These are phyloP conservation scores for Backusella morwellensis DNA, from an alignment of 192 early-diverging fungal species.

Conservation along the genomic window DNA sequence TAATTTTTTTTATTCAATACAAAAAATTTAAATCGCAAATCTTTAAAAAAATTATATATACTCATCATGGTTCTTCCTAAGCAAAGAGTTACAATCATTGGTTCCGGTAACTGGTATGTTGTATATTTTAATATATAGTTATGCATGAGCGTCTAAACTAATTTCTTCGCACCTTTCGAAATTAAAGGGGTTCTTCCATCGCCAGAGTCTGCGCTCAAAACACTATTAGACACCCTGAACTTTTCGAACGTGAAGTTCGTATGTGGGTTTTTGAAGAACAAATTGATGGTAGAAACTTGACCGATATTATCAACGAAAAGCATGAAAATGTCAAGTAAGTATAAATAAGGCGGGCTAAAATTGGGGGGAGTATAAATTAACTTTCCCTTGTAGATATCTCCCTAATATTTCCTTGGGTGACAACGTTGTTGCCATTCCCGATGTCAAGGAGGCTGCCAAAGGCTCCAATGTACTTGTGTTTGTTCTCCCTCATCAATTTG, in stretches of 20 bases:
- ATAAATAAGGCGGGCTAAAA: not conserved
- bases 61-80: not conserved
- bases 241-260: slow-evolving; percentile 77
- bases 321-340: slow-evolving; percentile 84
- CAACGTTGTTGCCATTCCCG: slow-evolving; percentile 82
- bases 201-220: slow-evolving; percentile 89
- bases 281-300: slow-evolving; percentile 76
- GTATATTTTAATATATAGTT: not conserved
- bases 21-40: not conserved
- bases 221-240: slow-evolving; percentile 51
- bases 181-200: slow-evolving; percentile 81
- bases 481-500: slow-evolving; percentile 93
- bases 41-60: not conserved
- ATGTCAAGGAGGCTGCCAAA: slow-evolving; percentile 68
- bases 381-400: slow-evolving; percentile 52
- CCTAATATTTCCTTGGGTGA: slow-evolving; percentile 79
- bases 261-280: slow-evolving; percentile 97
- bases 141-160: not conserved
- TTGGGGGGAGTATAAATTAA: not conserved
- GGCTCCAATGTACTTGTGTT: slow-evolving; percentile 89
- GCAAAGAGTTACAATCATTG: slow-evolving; percentile 86
- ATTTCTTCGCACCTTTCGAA: not conserved
- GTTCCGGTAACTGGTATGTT: slow-evolving; percentile 90
- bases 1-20: not conserved
- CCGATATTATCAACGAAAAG: slow-evolving; percentile 90